These are phyloP conservation scores for Penicillium psychrofluorescens DNA, from an alignment of 495 filamentous ascomycete genomes.

Conservation along the genomic window DNA sequence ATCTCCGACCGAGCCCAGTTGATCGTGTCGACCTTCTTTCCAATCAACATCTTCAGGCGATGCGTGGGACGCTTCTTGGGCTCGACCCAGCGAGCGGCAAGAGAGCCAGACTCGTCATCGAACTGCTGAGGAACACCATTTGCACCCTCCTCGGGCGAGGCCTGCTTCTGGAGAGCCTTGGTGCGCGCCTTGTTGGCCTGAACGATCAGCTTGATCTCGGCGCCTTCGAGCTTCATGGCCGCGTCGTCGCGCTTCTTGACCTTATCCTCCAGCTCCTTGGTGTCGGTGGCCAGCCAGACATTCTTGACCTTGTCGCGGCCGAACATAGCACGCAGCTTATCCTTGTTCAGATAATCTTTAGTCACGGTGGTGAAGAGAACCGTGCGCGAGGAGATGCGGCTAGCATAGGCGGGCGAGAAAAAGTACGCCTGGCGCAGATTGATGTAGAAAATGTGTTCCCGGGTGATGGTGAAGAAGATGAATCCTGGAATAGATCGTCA, in stretches of 20 bases:
- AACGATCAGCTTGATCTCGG: conserved; percentile 81
- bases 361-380: conserved; percentile 90
- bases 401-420: conserved; percentile 78
- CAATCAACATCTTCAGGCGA: conserved; percentile 67
- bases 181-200: conserved; percentile 70
- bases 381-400: conserved; percentile 86
- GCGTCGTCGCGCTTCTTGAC: conserved; percentile 79
- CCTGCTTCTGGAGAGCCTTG: conserved; percentile 67
- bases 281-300: conserved; percentile 80
- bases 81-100: conserved; percentile 74
- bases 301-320: conserved; percentile 65
- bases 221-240: conserved; percentile 79
- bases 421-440: conserved; percentile 94
- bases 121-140: conserved; percentile 41
- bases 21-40: conserved; percentile 79
- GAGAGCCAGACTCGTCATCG: conserved; percentile 60
- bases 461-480: conserved; percentile 80
- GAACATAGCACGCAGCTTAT: conserved; percentile 71
- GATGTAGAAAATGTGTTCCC: conserved; percentile 91
- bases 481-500: conserved; percentile 43
- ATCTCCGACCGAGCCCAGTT: conserved; percentile 85
- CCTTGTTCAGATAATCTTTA: conserved; percentile 60
- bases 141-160: conserved; percentile 36
- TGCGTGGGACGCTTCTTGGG: conserved; percentile 82
- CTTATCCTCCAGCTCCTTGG: conserved; percentile 71